Evolutionary conservation across 1,139 yeast genomes (phyloP).

Genomic region (Diutina scorzettiae): DNA sequence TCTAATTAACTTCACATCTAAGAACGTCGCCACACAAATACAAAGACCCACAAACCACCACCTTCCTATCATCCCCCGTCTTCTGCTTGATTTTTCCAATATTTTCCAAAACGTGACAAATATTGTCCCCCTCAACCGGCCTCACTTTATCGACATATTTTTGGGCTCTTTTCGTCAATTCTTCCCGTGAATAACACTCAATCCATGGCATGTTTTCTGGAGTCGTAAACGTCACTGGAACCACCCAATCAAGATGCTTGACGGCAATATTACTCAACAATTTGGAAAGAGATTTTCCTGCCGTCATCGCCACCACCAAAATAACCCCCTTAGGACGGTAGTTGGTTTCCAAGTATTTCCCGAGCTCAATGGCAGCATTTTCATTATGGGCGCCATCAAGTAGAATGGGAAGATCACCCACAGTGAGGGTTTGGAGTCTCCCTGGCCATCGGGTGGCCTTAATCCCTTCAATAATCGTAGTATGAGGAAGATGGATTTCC

Average conservation of each 20-base stretch:
- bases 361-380: constrained; percentile 65
- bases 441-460: constrained; percentile 46
- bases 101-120: constrained; percentile 13
- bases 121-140: constrained; percentile 10
- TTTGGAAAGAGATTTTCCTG: constrained; percentile 49
- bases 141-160: constrained; percentile 15
- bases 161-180: constrained; percentile 21
- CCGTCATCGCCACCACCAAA: constrained; percentile 64
- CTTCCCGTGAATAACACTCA: constrained; percentile 29
- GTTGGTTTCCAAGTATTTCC: constrained; percentile 18
- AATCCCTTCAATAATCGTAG: constrained; percentile 39
- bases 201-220: constrained; percentile 97
- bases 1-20: too few relatives aligned
- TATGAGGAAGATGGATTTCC: constrained; percentile 7
- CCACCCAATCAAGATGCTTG: constrained; percentile 37
- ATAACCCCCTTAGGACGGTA: constrained; percentile 25
- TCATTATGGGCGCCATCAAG: constrained; percentile 93
- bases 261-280: constrained; percentile 41
- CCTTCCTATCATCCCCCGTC: constrained; percentile 19
- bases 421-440: constrained; percentile 37
- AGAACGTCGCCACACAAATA: constrained; percentile 53
- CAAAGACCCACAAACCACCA: constrained; percentile 68
- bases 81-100: constrained; percentile 9
- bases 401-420: constrained; percentile 24
- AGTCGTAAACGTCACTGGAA: constrained; percentile 48